Conservation (phyloP, 2,329 filamentous ascomycete species). For the Microsporum audouinii region DNA sequence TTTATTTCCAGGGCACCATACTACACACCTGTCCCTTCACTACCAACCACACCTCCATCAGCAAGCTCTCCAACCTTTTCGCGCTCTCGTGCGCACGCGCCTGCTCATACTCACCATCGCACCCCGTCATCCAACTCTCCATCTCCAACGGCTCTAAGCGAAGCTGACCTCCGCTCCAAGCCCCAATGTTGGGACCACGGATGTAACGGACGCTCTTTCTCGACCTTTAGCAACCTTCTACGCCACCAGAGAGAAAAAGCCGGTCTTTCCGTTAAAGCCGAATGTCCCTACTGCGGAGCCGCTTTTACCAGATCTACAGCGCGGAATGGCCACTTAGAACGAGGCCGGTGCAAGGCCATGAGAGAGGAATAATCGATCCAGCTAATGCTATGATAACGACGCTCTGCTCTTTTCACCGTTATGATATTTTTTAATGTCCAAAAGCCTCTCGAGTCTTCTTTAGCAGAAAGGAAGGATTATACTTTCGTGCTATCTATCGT, state of each 20-base stretch:
- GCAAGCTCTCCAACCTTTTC: neutral
- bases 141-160: slow-evolving; percentile 40
- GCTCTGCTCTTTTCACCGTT: neutral
- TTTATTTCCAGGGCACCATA: neutral
- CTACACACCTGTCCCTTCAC: neutral
- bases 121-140: slow-evolving; percentile 15
- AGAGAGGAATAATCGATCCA: slow-evolving; percentile 4
- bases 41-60: slow-evolving; percentile 1
- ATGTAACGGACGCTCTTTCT: slow-evolving; percentile 90
- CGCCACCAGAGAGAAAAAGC: slow-evolving; percentile 91
- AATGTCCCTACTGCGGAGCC: slow-evolving; percentile 80
- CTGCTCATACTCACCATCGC: slow-evolving; percentile 1
- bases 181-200: slow-evolving; percentile 96
- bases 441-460: neutral
- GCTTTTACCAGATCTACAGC: slow-evolving; percentile 86
- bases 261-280: slow-evolving; percentile 76
- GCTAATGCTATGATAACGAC: neutral
- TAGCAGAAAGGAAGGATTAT: neutral
- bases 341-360: slow-evolving; percentile 78
- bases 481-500: neutral
- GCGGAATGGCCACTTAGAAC: slow-evolving; percentile 70
- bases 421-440: neutral
- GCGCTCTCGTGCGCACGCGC: neutral
- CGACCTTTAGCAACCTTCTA: slow-evolving; percentile 88
- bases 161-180: slow-evolving; percentile 71